Evolutionary conservation across 768 basidiomycete genomes (phyloP), one percentile per base, ranked within the genome.

Genomic region (Nidularia pulvinata): DNA sequence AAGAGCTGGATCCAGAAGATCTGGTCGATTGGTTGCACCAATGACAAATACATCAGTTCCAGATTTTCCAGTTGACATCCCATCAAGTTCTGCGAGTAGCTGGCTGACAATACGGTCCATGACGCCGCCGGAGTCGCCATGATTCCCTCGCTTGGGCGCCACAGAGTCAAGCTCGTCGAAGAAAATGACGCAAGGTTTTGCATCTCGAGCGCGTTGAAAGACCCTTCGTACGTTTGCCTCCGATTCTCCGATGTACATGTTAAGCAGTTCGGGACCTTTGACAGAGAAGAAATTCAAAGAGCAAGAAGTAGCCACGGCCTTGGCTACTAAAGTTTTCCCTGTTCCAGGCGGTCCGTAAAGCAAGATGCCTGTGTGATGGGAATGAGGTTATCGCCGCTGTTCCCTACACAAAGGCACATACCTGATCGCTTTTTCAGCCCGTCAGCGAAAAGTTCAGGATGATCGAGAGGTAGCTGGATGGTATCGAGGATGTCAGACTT

Each of bases 21-120:
- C 95, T 0, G 95, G 95, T 10, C 95, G 79, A 67, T 98, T 98
- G 11, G 95, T 98, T 13, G 95, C 95, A 4, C 94, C 95, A 67
- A 98, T 92, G 11, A 98, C 95, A 67, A 95, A 97, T 0, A 97
- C 89, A 61, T 91, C 86, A 14, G 80, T 74, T 0, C 80, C 80
- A n/a, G 72, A 72, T 32, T 75, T 72, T 3, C 86, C 85, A 25
- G 73, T 70, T 7, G 86, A 78, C 84, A 96, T 92, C 2, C 95
- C 95, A 72, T 98, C 95, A 42, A 98, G 77, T 70, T 98, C 95
- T 6, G 95, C 93, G 36, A 98, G 73, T 33, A 97, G 76, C 71
- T 97, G 95, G 61, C 92, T 95, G 53, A 98, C 95, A 62, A 98
- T 97, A 14, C 95, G 83, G 69, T 98, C 95, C 95, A 98, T 98